phyloP scores from a whole-genome alignment of 2,329 filamentous ascomycete genomes.

The Alternaria triticimaculans region DNA sequence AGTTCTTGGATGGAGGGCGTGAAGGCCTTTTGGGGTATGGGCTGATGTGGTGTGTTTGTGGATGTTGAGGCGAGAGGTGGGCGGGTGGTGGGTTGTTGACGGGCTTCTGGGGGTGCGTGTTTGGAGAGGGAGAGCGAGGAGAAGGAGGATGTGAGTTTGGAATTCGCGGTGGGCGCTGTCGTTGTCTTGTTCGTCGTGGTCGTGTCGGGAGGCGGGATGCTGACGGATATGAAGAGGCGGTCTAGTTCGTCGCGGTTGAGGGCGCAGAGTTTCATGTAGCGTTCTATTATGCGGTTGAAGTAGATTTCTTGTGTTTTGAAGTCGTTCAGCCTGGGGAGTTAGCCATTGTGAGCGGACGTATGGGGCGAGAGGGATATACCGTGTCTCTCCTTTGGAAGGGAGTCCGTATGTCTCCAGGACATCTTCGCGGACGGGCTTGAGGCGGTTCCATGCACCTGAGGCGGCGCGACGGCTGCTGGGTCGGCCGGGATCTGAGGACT shows the following conservation, averaged over 20 bases:
- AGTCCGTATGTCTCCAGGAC: constrained; percentile 82
- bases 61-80: constrained; percentile 1
- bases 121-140: constrained; percentile 26
- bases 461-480: constrained; percentile 48
- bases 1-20: constrained; percentile 62
- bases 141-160: constrained; percentile 18
- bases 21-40: constrained; percentile 32
- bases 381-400: constrained; percentile 88
- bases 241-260: constrained; percentile 76
- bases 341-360: background rate
- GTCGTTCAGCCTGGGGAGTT: constrained; percentile 57
- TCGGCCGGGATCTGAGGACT: constrained; percentile 38
- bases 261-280: constrained; percentile 89
- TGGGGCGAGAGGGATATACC: constrained; percentile 57
- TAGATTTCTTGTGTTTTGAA: constrained; percentile 81
- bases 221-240: constrained; percentile 73
- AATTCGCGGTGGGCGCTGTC: constrained; percentile 6
- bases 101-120: constrained; percentile 20
- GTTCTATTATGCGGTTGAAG: constrained; percentile 84
- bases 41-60: constrained; percentile 20
- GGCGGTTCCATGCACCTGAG: constrained; percentile 50
- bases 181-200: background rate
- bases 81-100: background rate
- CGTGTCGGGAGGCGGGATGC: constrained; percentile 20
- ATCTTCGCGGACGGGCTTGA: constrained; percentile 78